Base-by-base conservation (phyloP, 1,284 basidiomycete genomes). In the Xanthoconium separans region DNA sequence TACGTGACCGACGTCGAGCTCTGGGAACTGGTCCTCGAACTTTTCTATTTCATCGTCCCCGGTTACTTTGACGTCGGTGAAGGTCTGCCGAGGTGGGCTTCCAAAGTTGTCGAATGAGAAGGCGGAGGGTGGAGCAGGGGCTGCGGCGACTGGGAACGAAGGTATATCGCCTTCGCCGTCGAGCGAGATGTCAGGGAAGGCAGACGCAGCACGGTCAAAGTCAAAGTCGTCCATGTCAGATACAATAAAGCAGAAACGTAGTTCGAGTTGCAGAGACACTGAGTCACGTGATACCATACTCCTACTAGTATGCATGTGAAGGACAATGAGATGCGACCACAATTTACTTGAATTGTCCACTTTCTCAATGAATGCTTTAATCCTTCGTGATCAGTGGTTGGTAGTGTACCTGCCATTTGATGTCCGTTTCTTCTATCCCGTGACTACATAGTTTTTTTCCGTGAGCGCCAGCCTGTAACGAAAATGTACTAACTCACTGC, bases 21-120 rank as follows among this genome's bases (percentile, higher is more conserved):
- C 93, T 0, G 95, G 95, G 73, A 96, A 98, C 60, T 92, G 85
- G 68, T 78, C 89, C 75, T 96, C 89, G 63, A 98, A 98, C 72
- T 91, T 85, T 62, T 92, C 91, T 58, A 94, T 83, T 61, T 95
- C 94, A 58, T 91, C 88, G 62, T 90, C 83, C 2, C 92, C 92
- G 0, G 93, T 95, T 34, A 94, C 88, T 69, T 84, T 89, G 50
- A 95, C 85, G 18, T 82, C 76, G 15, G 72, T 75, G 60, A 72
- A 61, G 56, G 64, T 65, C 65, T 73, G 59, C 61, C 65, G 58
- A 20, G 77, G 75, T 22, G 77, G 75, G 40, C 75, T 76, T 24
- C 79, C 81, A 63, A 89, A 86, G 63, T 80, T 77, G 60, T 86
- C 84, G 59, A 89, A 84, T 2, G 81, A 83, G 70, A 89, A 89